Percentiles rank a stretch among this genome's conserved stretches.
phyloP scores from a whole-genome alignment of 2,329 filamentous ascomycete species.

The Penicillium decumbens region DNA sequence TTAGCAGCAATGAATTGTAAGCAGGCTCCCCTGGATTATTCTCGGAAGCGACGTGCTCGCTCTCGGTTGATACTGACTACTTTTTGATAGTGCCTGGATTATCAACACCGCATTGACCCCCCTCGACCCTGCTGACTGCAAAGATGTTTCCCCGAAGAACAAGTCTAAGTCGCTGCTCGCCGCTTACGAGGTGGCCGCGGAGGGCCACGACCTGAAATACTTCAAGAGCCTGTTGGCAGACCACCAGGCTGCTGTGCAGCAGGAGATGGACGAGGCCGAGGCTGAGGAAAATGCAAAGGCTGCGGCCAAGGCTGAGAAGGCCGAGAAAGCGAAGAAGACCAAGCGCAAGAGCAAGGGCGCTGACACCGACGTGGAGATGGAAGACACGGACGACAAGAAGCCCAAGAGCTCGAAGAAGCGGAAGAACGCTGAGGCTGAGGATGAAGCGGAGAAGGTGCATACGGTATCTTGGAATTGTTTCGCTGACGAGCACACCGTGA shows the following conservation, averaged over 20 bases:
- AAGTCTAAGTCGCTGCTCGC: conserved; percentile 77
- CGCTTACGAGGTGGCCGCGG: conserved; percentile 74
- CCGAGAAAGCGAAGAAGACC: conserved; percentile 49
- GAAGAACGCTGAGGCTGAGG: conserved; percentile 66
- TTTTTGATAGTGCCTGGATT: conserved; percentile 71
- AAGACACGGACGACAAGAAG: conserved; percentile 37
- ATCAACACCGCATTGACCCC: conserved; percentile 76
- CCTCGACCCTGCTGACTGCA: conserved; percentile 68
- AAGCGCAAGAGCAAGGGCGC: conserved; percentile 49
- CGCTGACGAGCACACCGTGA: background rate
- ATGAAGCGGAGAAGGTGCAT: conserved; percentile 64
- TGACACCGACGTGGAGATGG: conserved; percentile 52
- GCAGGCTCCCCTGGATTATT: conserved; percentile 38
- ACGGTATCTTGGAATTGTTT: conserved; percentile 16
- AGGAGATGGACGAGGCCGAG: conserved; percentile 56
- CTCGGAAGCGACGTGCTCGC: background rate
- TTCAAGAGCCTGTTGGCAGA: conserved; percentile 73
- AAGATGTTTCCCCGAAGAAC: conserved; percentile 59
- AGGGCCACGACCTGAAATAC: conserved; percentile 70
- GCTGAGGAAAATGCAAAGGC: conserved; percentile 25
- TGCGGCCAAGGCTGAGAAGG: conserved; percentile 58
- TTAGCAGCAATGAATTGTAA: conserved; percentile 95
- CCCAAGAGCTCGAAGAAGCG: conserved; percentile 64
- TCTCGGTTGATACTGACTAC: conserved; percentile 11
- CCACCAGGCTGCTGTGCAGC: conserved; percentile 53